These are phyloP conservation scores for Fusarium anguioides DNA, from an alignment of 2,329 filamentous ascomycete genomes.

Conservation along the genomic window DNA sequence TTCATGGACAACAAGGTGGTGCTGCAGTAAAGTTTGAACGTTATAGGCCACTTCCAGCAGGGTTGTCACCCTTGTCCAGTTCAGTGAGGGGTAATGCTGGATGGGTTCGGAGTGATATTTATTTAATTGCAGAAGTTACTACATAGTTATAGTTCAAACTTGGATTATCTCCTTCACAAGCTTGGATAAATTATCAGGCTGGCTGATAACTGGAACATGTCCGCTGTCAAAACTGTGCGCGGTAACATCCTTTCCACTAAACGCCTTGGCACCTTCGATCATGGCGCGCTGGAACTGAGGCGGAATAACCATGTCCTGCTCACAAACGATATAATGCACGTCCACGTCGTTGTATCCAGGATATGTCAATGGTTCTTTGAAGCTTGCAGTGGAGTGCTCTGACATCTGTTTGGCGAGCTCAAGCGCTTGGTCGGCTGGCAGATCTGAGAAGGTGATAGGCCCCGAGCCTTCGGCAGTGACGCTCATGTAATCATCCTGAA, in stretches of 20 bases:
- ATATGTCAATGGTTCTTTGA: conserved; percentile 25
- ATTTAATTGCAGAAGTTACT: not conserved
- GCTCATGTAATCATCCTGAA: conserved; percentile 21
- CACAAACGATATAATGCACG: conserved; percentile 29
- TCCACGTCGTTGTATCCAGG: conserved; percentile 32
- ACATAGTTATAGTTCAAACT: not conserved
- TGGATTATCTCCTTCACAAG: conserved; percentile 14
- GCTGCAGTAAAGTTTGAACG: too few species aligned
- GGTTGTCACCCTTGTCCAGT: too few species aligned
- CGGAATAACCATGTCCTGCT: conserved; percentile 14
- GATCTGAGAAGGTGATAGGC: conserved; percentile 12
- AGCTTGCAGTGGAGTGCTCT: conserved; percentile 25
- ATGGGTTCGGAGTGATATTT: too few species aligned
- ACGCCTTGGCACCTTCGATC: conserved; percentile 16
- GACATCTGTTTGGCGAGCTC: conserved; percentile 15
- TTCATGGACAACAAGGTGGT: too few species aligned
- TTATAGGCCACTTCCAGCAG: too few species aligned
- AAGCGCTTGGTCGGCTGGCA: conserved; percentile 9
- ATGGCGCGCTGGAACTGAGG: conserved; percentile 6
- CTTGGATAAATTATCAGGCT: conserved; percentile 6
- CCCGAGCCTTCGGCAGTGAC: not conserved
- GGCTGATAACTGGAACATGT: conserved; percentile 4
- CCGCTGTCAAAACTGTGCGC: conserved; percentile 3
- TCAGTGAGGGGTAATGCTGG: too few species aligned
- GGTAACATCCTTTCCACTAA: not conserved